Evolutionary conservation across 495 filamentous ascomycete genomes (phyloP), one percentile per base, ranked within the genome.

Genomic region (Podospora australis): DNA sequence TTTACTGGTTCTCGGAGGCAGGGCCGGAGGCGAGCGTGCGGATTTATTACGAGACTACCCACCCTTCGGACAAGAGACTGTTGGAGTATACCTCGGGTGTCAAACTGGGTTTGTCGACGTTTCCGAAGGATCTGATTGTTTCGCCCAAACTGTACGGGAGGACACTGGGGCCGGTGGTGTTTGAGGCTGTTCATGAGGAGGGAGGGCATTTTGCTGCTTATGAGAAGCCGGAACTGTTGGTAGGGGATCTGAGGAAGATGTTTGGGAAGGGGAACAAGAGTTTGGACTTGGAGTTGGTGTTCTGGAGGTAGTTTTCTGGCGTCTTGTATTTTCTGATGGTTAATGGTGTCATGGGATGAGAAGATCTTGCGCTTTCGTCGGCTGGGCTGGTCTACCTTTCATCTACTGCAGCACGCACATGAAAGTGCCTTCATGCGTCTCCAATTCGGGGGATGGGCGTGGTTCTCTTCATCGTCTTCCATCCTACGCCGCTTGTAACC

Each of bases 171-270:
- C 63, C 68, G 2, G 63, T 86, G 0, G 78, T 82, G 2, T 74
- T 66, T 34, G 75, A 81, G 58, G 70, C 58, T n/a, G 53, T 69
- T 22, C 65, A 83, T 60, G 55, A 67, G 0, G 49, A 53, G 2
- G 82, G 83, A 1, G 82, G 83, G 0, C 83, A 87, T 60, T 86
- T 86, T 60, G 75, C 78, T 1, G 74, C 81, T 1, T 77, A 70
- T 55, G 82, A 86, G 50, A 50, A 56, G 20, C 80, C 83, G 3
- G 66, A 80, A 7, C 54, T 50, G n/a, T 59, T 84, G 10, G 74
- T 70, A 1, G 59, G 48, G 0, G 82, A 87, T 67, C 52, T 87
- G 43, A 64, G 61, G 47, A 59, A 51, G 22, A 83, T 84, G 77
- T 80, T 81, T 60, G 67, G 63, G 21, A 58, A 58, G 36, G 28